Base-by-base conservation (phyloP, 148 eudicot species). In the Dianthus caryophyllus region DNA sequence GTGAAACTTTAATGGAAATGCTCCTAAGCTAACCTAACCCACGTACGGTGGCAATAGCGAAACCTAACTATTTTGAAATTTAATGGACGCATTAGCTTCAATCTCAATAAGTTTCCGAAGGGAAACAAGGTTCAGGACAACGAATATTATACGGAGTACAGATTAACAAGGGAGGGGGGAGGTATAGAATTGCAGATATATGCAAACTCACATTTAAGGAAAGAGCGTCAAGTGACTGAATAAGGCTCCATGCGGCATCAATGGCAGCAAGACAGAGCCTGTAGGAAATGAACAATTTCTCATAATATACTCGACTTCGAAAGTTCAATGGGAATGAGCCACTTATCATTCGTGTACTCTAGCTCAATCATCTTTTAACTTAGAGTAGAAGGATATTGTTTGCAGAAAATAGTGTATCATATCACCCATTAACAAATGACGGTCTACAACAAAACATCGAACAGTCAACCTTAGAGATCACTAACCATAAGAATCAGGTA, bases 211-310 rank as follows among this genome's bases (percentile, higher is more conserved):
- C 99, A 79, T 67, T 82, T 61, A 90, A 87, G 75, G 66, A 69
- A 27, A 82, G 79, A 79, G 64, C 44, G 67, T 85, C 93, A 71
- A 82, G 54, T 64, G 77, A 76, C 66, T 84, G 92, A 83, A 90
- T 70, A 48, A 90, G 80, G 59, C 77, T 77, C 83, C 87, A 82
- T 8, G 86, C 77, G 39, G 82, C 79, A 75, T 82, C 90, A 82
- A 88, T 80, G 79, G 77, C 78, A 62, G 79, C 61, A 72, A 83
- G 80, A 76, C 90, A 82, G 47, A 73, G 70, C 93, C 97, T 91
- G 76, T 43, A 70, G 41, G 27, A 9, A 47, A 13, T n/a, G 31
- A 62, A 21, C 49, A 41, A 24, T 16, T 11, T 53, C 29, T 21
- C 5, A 22, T 25, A 11, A 16, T 53, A 53, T 22, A 11, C 58